phyloP scores from a whole-genome alignment of 2,329 filamentous ascomycete species.

The Xylaria sp. region DNA sequence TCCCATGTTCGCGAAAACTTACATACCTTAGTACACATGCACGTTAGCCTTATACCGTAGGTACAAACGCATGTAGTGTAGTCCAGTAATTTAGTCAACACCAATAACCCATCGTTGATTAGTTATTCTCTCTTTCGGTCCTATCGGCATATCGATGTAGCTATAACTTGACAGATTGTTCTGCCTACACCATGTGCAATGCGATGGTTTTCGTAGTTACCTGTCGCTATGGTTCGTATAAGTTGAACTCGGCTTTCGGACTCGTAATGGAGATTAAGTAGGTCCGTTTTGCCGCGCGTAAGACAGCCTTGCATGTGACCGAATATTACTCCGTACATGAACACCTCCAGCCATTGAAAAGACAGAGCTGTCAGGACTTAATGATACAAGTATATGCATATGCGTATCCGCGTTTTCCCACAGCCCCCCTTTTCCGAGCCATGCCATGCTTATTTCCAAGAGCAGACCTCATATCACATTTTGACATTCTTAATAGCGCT shows the following conservation, averaged over 20 bases:
- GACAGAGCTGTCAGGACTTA: background rate
- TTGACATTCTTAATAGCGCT: conserved; percentile 44
- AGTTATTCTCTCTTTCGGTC: background rate
- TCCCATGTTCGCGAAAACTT: background rate
- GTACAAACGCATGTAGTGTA: too few species aligned
- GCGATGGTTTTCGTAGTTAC: background rate
- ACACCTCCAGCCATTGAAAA: background rate
- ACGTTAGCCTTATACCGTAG: too few species aligned
- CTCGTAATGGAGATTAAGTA: background rate
- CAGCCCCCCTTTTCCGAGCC: background rate
- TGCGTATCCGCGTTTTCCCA: background rate
- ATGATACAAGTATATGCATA: background rate
- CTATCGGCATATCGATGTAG: background rate
- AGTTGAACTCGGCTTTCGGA: conserved; percentile 5
- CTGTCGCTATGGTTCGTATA: background rate
- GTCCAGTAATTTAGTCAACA: too few species aligned
- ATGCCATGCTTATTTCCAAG: background rate
- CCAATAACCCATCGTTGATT: background rate
- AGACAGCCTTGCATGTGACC: background rate
- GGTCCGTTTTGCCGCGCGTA: background rate
- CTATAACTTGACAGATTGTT: background rate
- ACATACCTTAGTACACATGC: too few species aligned
- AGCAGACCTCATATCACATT: conserved; percentile 29
- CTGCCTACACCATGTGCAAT: background rate
- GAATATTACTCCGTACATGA: background rate